Base-by-base conservation (phyloP, 2,329 filamentous ascomycete species). In the Alternaria consortialis region DNA sequence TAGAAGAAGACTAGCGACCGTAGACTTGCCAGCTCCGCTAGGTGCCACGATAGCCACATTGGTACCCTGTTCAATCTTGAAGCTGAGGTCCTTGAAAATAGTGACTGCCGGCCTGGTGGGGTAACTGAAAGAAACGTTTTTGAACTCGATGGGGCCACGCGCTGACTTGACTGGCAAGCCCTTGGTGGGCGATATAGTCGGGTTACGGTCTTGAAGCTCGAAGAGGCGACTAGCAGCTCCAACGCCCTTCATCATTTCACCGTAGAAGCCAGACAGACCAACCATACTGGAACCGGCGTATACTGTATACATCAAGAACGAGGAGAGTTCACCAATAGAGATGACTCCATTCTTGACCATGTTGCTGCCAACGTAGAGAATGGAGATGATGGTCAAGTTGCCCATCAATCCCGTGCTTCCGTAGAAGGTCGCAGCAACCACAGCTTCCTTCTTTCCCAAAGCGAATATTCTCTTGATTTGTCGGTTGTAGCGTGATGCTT, bases 221-320 rank as follows among this genome's bases (percentile, higher is more conserved):
- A 99, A 99, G 1, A 99, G 84, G 62, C 95, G 91, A 73, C 91
- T 97, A n/a, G 95, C 95, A 42, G 95, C 95, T 72, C 96, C 95
- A 4, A 97, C 94, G 42, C 96, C 96, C 80, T 99, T 99, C 95
- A 99, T 99, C 63, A 99, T 85, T 77, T 99, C 95, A 0, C 94
- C 97, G 80, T 97, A 99, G 81, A 99, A 99, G 58, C 92, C 93
- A 4, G 93, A 97, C 2, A 99, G 84, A 4, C 95, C 95, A 70
- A 98, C 97, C 65, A 99, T 87, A 79, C 92, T 97, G 50, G 92
- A 95, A 17, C 88, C 88, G 54, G 88, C 88, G 70, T 90, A 98
- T 4, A 92, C 94, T 3, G 94, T 97, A 79, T 98, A 99, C 94
- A 99, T 98, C 82, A 99, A 87, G 80, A 99, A 99, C 0, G 93